These are phyloP conservation scores for Corymbia calophylla DNA, from an alignment of 441 rosid genomes.

Conservation along the genomic window DNA sequence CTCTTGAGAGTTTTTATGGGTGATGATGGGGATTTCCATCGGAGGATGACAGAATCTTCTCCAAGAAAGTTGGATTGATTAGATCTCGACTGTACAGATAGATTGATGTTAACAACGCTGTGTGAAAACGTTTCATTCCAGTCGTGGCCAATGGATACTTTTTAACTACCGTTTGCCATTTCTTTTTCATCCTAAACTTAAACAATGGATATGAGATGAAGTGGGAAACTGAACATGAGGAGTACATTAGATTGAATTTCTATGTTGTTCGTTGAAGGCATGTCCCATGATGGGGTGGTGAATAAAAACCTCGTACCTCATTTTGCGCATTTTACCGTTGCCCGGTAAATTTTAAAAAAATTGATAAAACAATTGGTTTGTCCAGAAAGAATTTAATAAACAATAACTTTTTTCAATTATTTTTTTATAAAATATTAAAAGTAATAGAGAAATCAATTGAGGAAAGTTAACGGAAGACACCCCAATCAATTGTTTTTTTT, in stretches of 20 bases:
- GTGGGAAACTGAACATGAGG: not conserved
- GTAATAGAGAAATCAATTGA: not conserved
- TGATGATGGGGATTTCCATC: not conserved
- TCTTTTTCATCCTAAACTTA: not conserved
- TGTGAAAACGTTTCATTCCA: not conserved
- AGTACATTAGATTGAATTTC: not conserved
- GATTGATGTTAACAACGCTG: not conserved
- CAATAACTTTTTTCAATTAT: fast-evolving
- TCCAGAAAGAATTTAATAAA: not conserved
- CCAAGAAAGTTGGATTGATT: not conserved
- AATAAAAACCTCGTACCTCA: not conserved
- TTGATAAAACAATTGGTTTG: not conserved
- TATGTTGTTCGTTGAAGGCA: not conserved
- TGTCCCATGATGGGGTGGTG: not conserved
- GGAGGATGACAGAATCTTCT: not conserved
- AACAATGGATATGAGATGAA: not conserved
- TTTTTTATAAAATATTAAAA: not conserved
- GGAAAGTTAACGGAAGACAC: not conserved
- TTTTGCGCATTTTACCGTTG: fast-evolving
- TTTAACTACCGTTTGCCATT: not conserved
- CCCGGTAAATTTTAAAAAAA: not conserved
- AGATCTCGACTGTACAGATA: not conserved
- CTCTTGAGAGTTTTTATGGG: not conserved
- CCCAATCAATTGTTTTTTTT: not conserved
- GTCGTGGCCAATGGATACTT: not conserved